phyloP scores from a whole-genome alignment of 352 stramenopile genomes.

The Phytophthora macrochlamydospora region DNA sequence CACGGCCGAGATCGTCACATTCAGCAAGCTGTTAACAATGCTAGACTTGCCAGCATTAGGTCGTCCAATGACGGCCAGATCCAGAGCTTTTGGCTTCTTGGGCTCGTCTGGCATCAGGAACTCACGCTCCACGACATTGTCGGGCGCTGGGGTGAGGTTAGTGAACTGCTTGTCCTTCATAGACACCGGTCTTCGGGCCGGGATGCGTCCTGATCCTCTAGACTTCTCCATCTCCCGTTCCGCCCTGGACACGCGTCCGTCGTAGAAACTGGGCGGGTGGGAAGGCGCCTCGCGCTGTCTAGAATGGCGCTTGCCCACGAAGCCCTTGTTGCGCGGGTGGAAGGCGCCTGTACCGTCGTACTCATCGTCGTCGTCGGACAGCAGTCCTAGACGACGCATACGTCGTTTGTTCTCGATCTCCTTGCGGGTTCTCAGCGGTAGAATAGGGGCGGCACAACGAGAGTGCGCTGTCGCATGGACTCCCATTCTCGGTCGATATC shows the following conservation, averaged over 20 bases:
- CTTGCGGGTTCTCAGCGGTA: slow-evolving; percentile 44
- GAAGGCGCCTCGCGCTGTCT: slow-evolving; percentile 11
- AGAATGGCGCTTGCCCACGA: slow-evolving; percentile 20
- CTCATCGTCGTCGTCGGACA: slow-evolving; percentile 52
- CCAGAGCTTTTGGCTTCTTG: slow-evolving; percentile 61
- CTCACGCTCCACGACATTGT: slow-evolving; percentile 71
- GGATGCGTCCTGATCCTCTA: slow-evolving; percentile 20
- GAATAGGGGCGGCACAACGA: slow-evolving; percentile 39
- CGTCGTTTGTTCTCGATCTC: slow-evolving; percentile 67
- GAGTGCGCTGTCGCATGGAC: slow-evolving; percentile 45
- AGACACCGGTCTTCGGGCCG: slow-evolving; percentile 42
- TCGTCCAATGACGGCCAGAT: slow-evolving; percentile 83
- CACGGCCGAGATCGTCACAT: slow-evolving; percentile 84
- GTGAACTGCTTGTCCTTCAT: slow-evolving; percentile 78
- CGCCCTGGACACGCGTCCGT: slow-evolving; percentile 22
- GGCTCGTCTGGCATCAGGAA: slow-evolving; percentile 81
- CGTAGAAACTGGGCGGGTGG: slow-evolving; percentile 23
- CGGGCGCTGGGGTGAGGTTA: slow-evolving; percentile 58
- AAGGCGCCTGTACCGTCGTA: slow-evolving; percentile 6
- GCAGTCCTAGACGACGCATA: slow-evolving; percentile 60
- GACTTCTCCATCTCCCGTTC: slow-evolving; percentile 20
- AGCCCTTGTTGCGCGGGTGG: slow-evolving; percentile 32
- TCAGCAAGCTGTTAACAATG: slow-evolving; percentile 81
- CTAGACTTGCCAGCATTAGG: slow-evolving; percentile 90
- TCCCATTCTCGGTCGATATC: slow-evolving; percentile 55